Evolutionary conservation across 140 eudicot species (phyloP), one percentile per base, ranked within the genome.

Genomic region (Stevia rebaudiana): DNA sequence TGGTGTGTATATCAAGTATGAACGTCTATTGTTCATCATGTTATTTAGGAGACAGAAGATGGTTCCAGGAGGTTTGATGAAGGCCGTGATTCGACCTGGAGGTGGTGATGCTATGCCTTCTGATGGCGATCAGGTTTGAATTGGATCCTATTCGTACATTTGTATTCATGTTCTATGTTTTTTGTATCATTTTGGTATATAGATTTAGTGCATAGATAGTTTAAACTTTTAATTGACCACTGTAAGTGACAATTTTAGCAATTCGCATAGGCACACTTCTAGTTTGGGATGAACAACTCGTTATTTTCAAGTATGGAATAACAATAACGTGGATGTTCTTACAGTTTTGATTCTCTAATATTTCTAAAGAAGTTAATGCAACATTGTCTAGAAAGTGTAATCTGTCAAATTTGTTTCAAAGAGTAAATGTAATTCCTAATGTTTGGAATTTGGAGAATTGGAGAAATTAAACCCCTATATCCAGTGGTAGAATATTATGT

Each of bases 51-150:
- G 79, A 49, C 76, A 81, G 82, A 94, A 94, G 79, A 87, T 94
- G 71, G 84, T 79, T 43, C 97, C 99, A 41, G 99, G 97, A 60
- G 86, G 95, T 10, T 85, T 94, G 86, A 79, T 94, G 94, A 94
- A 94, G 76, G 99, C 99, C 49, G 42, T 88, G 63, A 69, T 94
- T 1, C 78, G 97, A 78, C 94, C 97, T 37, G 99, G 99, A 31
- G 86, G 83, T 13, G 95, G 95, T 46, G 88, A 88, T 12, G 62
- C 70, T 28, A 75, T 57, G 52, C 97, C 99, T 37, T 67, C 84
- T 9, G 97, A 88, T 70, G 95, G 90, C 53, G 86, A 94, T 83
- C 99, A 94, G 97, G 99, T 92, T 23, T 47, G 12, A 60, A 59
- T 19, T 47, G 67, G 57, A 3, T 56, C 9, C 8, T 54, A 31